Base-by-base conservation (phyloP, 2,329 filamentous ascomycete species). In the Sporothrix humicola region DNA sequence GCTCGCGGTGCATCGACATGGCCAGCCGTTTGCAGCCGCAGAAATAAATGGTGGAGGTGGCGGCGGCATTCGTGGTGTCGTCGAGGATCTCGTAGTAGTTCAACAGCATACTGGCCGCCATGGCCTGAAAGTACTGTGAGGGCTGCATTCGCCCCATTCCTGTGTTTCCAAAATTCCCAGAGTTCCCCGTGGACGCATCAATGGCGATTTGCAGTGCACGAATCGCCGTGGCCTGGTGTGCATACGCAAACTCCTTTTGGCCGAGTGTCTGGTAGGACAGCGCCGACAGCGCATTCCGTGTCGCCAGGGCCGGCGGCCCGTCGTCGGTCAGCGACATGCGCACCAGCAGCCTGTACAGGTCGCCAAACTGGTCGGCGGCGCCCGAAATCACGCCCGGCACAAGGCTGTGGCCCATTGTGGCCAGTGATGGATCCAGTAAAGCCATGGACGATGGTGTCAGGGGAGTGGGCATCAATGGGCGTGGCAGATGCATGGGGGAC, bases 321-420 rank as follows among this genome's bases (percentile, higher is more conserved):
- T 77, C 75, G 71, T 76, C 76, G 17, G 73, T 74, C 7, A 78
- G 50, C 0, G 77, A 76, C 73, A 78, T 76, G 17, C 75, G 75
- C 52, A 77, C 71, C 9, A 78, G 71, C 17, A 78, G 70, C 15
- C 71, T 54, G 70, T 77, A 78, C n/a, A 78, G 73, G 23, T 76
- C 74, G 3, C 69, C 68, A 63, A 76, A 74, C 4, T 73, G 74
- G 52, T 74, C 71, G 20, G 72, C 68, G 2, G 66, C 70, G 3
- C 75, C 65, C 17, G 73, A 72, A 26, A 77, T 52, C 31, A 77
- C 26, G 15, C 61, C 50, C 10, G 73, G 73, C 15, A 75, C 44
- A 5, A 69, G 69, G n/a, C 71, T 74, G 69, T 73, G 73, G 48
- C 73, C 73, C 9, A 17, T 52, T 17, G 26, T 9, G 1, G 66